Conservation (phyloP, 139 green algal genomes). For the Coelastrella sp. region DNA sequence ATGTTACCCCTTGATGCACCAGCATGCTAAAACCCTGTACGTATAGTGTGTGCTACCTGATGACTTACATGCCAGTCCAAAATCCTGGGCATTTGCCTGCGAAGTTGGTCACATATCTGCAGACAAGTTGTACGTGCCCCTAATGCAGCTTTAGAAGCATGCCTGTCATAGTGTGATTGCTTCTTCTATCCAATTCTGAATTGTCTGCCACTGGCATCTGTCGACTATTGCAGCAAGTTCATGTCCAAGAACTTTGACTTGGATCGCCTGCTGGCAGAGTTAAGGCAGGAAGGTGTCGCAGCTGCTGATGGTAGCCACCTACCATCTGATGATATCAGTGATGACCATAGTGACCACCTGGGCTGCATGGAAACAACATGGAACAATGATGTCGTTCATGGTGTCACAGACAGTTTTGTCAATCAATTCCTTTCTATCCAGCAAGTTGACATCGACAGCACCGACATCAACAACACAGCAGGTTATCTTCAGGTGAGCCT, state of each 20-base stretch:
- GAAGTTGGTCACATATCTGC: too few species aligned
- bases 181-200: too few species aligned
- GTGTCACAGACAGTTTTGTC: not conserved
- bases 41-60: too few species aligned
- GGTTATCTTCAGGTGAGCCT: constrained; percentile 30
- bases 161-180: too few species aligned
- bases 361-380: not conserved
- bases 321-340: not conserved
- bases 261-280: constrained; percentile 38
- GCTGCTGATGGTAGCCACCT: too few species aligned
- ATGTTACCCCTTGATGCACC: too few species aligned
- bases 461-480: constrained; percentile 19
- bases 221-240: constrained; percentile 39
- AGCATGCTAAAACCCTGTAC: too few species aligned
- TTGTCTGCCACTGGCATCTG: not conserved
- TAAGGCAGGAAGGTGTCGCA: not conserved
- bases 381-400: not conserved
- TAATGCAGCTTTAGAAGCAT: too few species aligned
- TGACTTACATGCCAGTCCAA: too few species aligned
- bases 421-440: not conserved
- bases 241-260: constrained; percentile 26
- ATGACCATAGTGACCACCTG: not conserved
- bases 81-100: too few species aligned
- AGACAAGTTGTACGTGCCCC: too few species aligned
- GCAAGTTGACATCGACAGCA: not conserved